These are phyloP conservation scores for Botryococcus braunii DNA, from an alignment of 163 green algal species.

Conservation along the genomic window DNA sequence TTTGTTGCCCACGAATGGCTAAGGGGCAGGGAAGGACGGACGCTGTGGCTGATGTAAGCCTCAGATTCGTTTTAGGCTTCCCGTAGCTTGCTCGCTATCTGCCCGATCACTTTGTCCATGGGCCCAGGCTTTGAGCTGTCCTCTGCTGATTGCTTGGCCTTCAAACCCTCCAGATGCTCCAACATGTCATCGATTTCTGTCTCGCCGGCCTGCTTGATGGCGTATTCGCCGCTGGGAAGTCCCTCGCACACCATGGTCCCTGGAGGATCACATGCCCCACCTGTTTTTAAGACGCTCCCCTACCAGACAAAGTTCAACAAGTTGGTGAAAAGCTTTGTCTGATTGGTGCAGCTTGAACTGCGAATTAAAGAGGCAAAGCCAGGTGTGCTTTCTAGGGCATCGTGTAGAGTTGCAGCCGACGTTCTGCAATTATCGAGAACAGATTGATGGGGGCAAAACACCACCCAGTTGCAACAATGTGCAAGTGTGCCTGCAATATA, in stretches of 20 bases:
- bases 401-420: not conserved
- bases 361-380: not conserved
- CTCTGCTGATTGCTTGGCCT: too few species aligned
- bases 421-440: not conserved
- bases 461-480: not conserved
- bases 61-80: too few species aligned
- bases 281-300: too few species aligned
- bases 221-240: constrained; percentile 3
- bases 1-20: too few species aligned
- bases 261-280: too few species aligned
- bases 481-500: not conserved
- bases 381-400: not conserved
- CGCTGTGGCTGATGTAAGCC: too few species aligned
- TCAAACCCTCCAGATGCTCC: too few species aligned
- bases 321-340: not conserved
- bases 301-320: not conserved
- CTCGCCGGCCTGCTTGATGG: not conserved
- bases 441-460: not conserved
- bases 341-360: too few species aligned
- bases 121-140: too few species aligned
- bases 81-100: too few species aligned
- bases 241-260: constrained; percentile 6
- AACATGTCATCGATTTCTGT: constrained; percentile 3
- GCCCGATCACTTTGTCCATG: too few species aligned
- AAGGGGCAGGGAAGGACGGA: too few species aligned